A percentile compares a stretch with the other conserved stretches of the same genome.
These are phyloP conservation scores for Penicillium crystallinum DNA, from an alignment of 495 filamentous ascomycete genomes.

Conservation along the genomic window DNA sequence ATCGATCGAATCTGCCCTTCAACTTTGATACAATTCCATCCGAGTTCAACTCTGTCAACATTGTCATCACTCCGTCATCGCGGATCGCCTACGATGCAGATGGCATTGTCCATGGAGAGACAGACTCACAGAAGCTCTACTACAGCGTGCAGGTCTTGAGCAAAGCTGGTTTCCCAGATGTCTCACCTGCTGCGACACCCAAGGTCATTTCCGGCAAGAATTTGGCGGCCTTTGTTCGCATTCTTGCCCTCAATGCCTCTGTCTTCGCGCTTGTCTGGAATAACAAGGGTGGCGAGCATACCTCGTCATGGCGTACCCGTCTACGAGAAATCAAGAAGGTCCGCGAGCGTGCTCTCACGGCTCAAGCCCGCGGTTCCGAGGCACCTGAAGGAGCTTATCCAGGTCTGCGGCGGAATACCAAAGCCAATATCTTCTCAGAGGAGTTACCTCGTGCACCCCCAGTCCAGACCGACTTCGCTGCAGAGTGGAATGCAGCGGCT, in stretches of 20 bases:
- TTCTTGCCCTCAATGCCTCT: conserved; percentile 87
- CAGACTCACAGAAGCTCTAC: conserved; percentile 49
- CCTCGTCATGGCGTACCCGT: conserved; percentile 85
- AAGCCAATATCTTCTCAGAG: conserved; percentile 42
- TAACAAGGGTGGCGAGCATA: conserved; percentile 73
- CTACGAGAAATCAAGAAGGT: conserved; percentile 79
- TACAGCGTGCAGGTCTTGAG: conserved; percentile 83
- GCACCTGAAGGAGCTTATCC: conserved; percentile 36
- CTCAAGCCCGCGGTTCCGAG: conserved; percentile 30
- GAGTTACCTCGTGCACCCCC: conserved; percentile 29
- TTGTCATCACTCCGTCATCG: conserved; percentile 86
- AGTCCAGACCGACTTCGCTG: conserved; percentile 27
- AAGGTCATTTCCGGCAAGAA: conserved; percentile 79
- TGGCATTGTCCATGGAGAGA: conserved; percentile 16
- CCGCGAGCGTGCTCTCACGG: conserved; percentile 51
- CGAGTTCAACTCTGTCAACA: conserved; percentile 92
- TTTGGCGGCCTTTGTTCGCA: conserved; percentile 80
- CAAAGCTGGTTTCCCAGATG: conserved; percentile 78
- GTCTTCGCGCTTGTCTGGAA: conserved; percentile 91
- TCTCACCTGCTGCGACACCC: conserved; percentile 79
- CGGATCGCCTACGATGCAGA: conserved; percentile 36
- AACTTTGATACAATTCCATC: conserved; percentile 87
- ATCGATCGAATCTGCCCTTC: conserved; percentile 84
- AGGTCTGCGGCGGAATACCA: conserved; percentile 42
- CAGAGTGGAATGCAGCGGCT: conserved; percentile 41